Conservation (phyloP, 2,329 filamentous ascomycete species). For the Fusarium guadeloupense region DNA sequence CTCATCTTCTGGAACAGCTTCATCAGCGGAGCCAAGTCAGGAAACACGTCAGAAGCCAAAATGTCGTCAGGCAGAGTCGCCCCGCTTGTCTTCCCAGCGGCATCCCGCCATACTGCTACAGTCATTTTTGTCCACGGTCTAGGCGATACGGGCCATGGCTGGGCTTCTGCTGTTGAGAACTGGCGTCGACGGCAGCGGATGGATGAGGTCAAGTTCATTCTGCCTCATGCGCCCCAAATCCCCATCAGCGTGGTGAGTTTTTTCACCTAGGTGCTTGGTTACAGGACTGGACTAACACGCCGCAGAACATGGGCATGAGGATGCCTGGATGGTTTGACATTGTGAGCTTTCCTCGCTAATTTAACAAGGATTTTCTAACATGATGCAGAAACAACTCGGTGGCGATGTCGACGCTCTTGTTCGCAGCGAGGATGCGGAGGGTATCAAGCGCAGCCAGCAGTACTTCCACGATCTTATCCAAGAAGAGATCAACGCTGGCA, state of each 20-base stretch:
- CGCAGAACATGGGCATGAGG: constrained; percentile 42
- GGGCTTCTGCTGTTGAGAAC: constrained; percentile 85
- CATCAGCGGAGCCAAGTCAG: neutral
- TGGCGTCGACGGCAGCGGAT: constrained; percentile 84
- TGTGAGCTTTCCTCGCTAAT: constrained; percentile 52
- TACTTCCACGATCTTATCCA: constrained; percentile 85
- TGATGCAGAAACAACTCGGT: constrained; percentile 47
- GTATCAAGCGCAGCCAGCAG: constrained; percentile 76
- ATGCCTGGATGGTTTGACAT: constrained; percentile 95
- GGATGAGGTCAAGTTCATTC: constrained; percentile 90
- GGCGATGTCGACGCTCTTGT: constrained; percentile 45
- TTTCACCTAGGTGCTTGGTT: neutral
- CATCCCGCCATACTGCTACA: constrained; percentile 87
- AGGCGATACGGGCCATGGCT: constrained; percentile 82
- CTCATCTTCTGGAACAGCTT: constrained; percentile 7
- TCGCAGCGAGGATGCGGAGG: constrained; percentile 70
- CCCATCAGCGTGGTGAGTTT: constrained; percentile 73
- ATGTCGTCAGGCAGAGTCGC: constrained; percentile 44
- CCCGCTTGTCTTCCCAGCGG: constrained; percentile 78
- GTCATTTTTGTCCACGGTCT: constrained; percentile 95
- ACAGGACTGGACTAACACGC: constrained; percentile 18
- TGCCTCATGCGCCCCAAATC: constrained; percentile 88
- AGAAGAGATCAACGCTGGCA: constrained; percentile 80
- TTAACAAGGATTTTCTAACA: neutral
- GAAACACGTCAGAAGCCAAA: neutral